phyloP scores from a whole-genome alignment of 805 yeast genomes.

The Torulaspora gathmanii region DNA sequence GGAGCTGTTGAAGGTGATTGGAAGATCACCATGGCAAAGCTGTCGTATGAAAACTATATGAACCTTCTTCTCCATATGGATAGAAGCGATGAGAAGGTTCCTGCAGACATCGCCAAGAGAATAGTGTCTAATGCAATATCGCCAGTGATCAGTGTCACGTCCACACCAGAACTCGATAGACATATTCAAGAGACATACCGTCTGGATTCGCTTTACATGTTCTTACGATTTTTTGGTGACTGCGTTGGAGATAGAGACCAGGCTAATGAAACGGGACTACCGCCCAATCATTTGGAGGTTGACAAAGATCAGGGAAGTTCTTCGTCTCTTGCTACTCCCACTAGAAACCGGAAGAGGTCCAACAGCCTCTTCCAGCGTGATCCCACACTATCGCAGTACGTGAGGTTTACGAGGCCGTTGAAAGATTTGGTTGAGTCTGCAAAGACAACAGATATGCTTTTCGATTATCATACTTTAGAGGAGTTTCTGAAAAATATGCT shows the following conservation, averaged over 20 bases:
- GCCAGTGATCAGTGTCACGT: slow-evolving; percentile 33
- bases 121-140: slow-evolving; percentile 34
- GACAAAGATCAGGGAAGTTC: neutral
- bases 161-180: slow-evolving; percentile 28
- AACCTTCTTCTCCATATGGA: slow-evolving; percentile 30
- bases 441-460: slow-evolving; percentile 31
- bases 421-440: slow-evolving; percentile 32
- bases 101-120: slow-evolving; percentile 32
- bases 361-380: slow-evolving; percentile 34
- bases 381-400: slow-evolving; percentile 38
- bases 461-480: slow-evolving; percentile 38
- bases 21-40: slow-evolving; percentile 7
- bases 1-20: neutral
- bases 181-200: slow-evolving; percentile 26
- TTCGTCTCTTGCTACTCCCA: neutral
- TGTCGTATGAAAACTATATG: slow-evolving; percentile 33
- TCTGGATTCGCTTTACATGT: slow-evolving; percentile 32
- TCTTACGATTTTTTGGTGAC: slow-evolving; percentile 33
- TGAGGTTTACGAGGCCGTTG: slow-evolving; percentile 47
- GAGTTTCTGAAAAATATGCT: slow-evolving; percentile 35
- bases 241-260: slow-evolving; percentile 36
- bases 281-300: neutral
- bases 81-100: slow-evolving; percentile 26
- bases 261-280: slow-evolving; percentile 20
- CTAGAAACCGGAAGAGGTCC: slow-evolving; percentile 27